A percentile compares a stretch with the other conserved stretches of the same genome.
Conservation (phyloP, 2,329 filamentous ascomycete genomes). For the Venturia asperata region DNA sequence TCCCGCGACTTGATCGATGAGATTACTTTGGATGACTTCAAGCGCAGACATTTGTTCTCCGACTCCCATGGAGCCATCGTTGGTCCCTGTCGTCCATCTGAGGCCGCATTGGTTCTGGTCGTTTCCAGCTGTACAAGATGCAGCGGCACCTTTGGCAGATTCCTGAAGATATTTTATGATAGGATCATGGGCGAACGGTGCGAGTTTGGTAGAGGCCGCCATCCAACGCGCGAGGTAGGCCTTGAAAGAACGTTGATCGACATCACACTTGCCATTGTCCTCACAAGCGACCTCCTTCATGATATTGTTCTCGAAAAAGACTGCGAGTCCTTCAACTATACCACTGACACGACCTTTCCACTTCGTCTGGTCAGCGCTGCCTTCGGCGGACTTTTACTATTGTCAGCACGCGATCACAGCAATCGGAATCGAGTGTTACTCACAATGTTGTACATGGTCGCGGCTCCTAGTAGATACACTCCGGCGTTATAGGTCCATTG, state of each 20-base stretch:
- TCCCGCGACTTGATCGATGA: slow-evolving; percentile 29
- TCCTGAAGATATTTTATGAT: slow-evolving; percentile 47
- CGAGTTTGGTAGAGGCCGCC: slow-evolving; percentile 35
- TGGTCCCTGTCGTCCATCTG: slow-evolving; percentile 37
- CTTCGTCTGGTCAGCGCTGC: slow-evolving; percentile 22
- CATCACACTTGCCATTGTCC: slow-evolving; percentile 39
- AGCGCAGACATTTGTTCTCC: slow-evolving; percentile 55
- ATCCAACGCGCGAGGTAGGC: slow-evolving; percentile 40
- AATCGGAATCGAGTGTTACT: slow-evolving; percentile 25
- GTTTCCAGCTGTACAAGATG: slow-evolving; percentile 45
- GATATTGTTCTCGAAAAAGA: slow-evolving; percentile 35
- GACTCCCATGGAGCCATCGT: slow-evolving; percentile 44
- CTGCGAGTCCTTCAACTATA: slow-evolving; percentile 32
- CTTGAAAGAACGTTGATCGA: slow-evolving; percentile 43
- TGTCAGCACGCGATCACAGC: slow-evolving; percentile 35
- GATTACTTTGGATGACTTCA: slow-evolving; percentile 43
- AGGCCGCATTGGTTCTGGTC: slow-evolving; percentile 43
- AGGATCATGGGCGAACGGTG: slow-evolving; percentile 30
- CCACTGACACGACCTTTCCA: slow-evolving; percentile 25
- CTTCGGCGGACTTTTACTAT: slow-evolving; percentile 21
- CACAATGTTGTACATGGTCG: slow-evolving; percentile 44
- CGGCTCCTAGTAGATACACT: slow-evolving; percentile 41
- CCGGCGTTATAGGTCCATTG: slow-evolving; percentile 51
- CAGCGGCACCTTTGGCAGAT: slow-evolving; percentile 50
- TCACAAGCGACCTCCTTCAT: slow-evolving; percentile 46